Evolutionary conservation across 768 basidiomycete species (phyloP).

Genomic region (Leccinum aurantiacum): DNA sequence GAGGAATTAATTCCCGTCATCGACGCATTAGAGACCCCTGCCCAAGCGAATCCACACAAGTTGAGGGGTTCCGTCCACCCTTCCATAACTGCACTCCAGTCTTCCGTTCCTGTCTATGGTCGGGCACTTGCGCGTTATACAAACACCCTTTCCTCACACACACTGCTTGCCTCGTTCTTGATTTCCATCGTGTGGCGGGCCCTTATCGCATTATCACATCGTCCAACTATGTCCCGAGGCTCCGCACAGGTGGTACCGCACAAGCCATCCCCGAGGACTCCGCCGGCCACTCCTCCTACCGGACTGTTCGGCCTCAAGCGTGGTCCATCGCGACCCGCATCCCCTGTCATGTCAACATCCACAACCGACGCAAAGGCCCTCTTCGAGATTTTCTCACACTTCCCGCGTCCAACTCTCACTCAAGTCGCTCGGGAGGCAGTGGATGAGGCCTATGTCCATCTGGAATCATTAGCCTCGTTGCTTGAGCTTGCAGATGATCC

Average conservation of each 20-base stretch:
- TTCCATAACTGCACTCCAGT: conserved; percentile 58
- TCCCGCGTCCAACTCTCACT: conserved; percentile 61
- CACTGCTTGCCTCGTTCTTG: conserved; percentile 64
- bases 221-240: conserved; percentile 46
- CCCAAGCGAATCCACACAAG: conserved; percentile 23
- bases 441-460: conserved; percentile 70
- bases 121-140: conserved; percentile 59
- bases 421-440: conserved; percentile 76
- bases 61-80: conserved; percentile 42
- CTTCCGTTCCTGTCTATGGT: conserved; percentile 61
- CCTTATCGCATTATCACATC: conserved; percentile 67
- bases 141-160: conserved; percentile 52
- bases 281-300: conserved; percentile 55
- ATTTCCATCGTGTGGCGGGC: conserved; percentile 76
- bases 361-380: conserved; percentile 61
- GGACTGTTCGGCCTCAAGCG: conserved; percentile 66
- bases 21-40: conserved; percentile 57
- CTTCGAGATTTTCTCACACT: conserved; percentile 55
- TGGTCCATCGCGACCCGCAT: conserved; percentile 64
- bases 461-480: conserved; percentile 55
- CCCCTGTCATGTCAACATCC: conserved; percentile 48
- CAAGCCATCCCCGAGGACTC: conserved; percentile 40
- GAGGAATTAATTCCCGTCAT: conserved; percentile 60
- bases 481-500: conserved; percentile 50
- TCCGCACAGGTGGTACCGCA: conserved; percentile 37